Base-by-base conservation (phyloP, 345 rosid species). In the Ceriops zippeliana region DNA sequence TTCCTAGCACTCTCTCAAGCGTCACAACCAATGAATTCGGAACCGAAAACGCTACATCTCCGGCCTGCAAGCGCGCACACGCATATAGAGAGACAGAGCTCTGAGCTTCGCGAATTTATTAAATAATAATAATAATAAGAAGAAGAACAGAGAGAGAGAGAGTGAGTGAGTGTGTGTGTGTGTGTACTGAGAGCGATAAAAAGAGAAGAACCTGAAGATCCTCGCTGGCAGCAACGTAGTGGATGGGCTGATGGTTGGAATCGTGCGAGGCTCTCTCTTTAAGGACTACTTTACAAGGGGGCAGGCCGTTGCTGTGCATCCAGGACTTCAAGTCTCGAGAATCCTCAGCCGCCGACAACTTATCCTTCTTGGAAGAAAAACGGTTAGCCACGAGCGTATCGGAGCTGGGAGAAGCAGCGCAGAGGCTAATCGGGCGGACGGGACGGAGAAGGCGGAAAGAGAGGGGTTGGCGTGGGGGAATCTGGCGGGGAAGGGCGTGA, bases 1-100 rank as follows among this genome's bases (percentile, higher is more conserved):
- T 93, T 61, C 98, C 98, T 74, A 93, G 65, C 4, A 93, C 98
- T 86, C 98, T 86, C 77, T 91, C 98, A 2, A 93, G 90, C 24
- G 98, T 93, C 73, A 91, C 98, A 35, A 93, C 91, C 79, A 93
- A 75, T 9, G 96, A 86, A 75, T 88, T 81, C 21, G 96, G 96
- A 70, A 93, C 96, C 10, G 90, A 93, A 78, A 91, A 87, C 7
- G 88, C 97, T 60, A 86, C 92, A 68, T 88, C 98, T 22, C 95
- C 97, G 17, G 79, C 89, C 97, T 90, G 81, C 37, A 70, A 52
- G 37, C 61, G 70, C 51, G 21, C 52, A n/a, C 7, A 24, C 62
- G 62, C 2, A 7, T 30, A 4, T 56, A 26, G 20, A 72, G 61
- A 1, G 7, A 51, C 47, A 70, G 19, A 42, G 49, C 49, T 42